Conservation (phyloP, 139 green algal genomes). For the Tetraselmis chui region DNA sequence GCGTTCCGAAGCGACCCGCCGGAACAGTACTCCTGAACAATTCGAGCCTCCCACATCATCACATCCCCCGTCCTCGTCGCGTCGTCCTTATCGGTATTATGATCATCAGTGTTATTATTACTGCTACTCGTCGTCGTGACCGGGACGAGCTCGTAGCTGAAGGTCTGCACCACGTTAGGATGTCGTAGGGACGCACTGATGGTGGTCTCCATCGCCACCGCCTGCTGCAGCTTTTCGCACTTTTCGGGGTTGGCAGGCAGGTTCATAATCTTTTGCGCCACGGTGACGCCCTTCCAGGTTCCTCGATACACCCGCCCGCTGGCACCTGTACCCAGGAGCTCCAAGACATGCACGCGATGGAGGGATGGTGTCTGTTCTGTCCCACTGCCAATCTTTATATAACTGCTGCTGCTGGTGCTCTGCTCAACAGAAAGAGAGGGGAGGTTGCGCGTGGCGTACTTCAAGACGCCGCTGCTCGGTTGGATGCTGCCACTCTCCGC, state of each 20-base stretch:
- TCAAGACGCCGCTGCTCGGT: too few species aligned
- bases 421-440: too few species aligned
- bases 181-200: constrained; percentile 18
- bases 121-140: too few species aligned
- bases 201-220: constrained; percentile 11
- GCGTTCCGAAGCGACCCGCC: not conserved
- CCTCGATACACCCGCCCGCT: not conserved
- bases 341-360: not conserved
- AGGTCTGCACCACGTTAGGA: constrained; percentile 13
- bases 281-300: not conserved
- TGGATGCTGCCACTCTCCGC: too few species aligned
- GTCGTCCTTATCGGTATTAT: not conserved
- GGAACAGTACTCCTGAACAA: not conserved
- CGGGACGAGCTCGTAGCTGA: not conserved
- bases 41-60: not conserved
- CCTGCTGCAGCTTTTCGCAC: not conserved
- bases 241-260: not conserved
- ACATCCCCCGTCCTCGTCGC: not conserved
- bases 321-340: not conserved
- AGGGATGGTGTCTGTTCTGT: not conserved
- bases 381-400: not conserved
- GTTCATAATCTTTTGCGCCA: not conserved
- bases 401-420: not conserved
- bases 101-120: too few species aligned
- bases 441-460: too few species aligned